Conservation (phyloP, 176 grass and related monocot species). For the Zizania latifolia region DNA sequence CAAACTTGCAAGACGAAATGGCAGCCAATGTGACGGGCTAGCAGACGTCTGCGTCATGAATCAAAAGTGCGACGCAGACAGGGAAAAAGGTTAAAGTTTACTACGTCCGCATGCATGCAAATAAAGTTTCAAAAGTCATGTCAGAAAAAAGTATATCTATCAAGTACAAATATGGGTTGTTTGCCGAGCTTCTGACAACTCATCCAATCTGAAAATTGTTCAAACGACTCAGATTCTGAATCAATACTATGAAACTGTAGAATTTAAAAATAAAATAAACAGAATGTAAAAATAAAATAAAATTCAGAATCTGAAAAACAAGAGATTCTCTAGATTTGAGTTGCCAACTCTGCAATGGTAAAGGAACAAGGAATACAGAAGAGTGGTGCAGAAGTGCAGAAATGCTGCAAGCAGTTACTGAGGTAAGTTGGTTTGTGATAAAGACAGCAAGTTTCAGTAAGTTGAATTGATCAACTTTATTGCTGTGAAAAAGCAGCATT, state of each 20-base stretch:
- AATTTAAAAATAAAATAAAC: too few species aligned
- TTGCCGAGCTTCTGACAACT: too few species aligned
- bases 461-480: neutral
- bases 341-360: neutral
- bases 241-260: too few species aligned
- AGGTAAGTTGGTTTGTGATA: neutral
- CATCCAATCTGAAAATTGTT: too few species aligned
- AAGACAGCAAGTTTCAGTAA: neutral
- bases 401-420: neutral
- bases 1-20: slow-evolving; percentile 12
- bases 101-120: slow-evolving; percentile 25
- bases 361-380: neutral
- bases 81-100: slow-evolving; percentile 25
- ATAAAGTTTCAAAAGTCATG: neutral
- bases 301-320: too few species aligned
- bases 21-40: neutral
- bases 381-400: neutral
- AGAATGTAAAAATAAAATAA: too few species aligned
- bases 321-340: too few species aligned
- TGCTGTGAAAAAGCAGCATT: neutral
- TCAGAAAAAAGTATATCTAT: neutral
- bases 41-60: neutral
- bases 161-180: too few species aligned
- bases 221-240: too few species aligned
- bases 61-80: neutral